These are phyloP conservation scores for Penicillium canescens DNA, from an alignment of 495 filamentous ascomycete species.

Conservation along the genomic window DNA sequence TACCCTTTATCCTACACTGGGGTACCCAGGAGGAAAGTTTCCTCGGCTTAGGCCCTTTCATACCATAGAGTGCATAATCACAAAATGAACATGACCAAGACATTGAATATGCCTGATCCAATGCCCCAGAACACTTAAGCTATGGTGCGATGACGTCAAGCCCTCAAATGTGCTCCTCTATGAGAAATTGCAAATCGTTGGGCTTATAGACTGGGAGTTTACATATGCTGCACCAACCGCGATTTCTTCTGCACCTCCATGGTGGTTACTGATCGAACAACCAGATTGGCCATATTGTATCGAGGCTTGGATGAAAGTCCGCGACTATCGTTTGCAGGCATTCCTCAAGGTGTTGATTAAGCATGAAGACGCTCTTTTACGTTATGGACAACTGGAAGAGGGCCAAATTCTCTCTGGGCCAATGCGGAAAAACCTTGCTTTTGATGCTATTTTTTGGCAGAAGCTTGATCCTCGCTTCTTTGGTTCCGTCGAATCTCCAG, in stretches of 20 bases:
- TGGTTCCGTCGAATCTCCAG: conserved; percentile 7
- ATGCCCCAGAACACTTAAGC: conserved; percentile 20
- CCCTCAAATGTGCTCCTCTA: conserved; percentile 29
- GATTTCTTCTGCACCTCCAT: conserved; percentile 15
- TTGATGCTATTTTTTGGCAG: conserved; percentile 20
- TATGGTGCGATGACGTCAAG: conserved; percentile 33
- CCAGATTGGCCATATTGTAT: conserved; percentile 3
- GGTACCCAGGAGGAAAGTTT: conserved; percentile 24
- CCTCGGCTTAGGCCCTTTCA: conserved; percentile 37
- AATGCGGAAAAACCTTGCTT: conserved; percentile 13
- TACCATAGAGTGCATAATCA: conserved; percentile 42
- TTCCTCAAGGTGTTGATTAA: no score
- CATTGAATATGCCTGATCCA: conserved; percentile 29
- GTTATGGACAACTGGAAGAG: no score
- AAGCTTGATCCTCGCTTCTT: conserved; percentile 22
- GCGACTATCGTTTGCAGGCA: no score
- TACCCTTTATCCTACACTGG: conserved; percentile 36
- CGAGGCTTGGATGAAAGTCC: not conserved
- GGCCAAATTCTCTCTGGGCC: not conserved
- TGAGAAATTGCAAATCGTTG: conserved; percentile 1
- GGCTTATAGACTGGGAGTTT: conserved; percentile 16
- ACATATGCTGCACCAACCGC: conserved; percentile 15
- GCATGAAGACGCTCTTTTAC: no score
- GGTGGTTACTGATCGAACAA: conserved; percentile 13
- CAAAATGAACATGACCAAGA: conserved; percentile 22